Evolutionary conservation across 2,329 filamentous ascomycete species (phyloP), one percentile per base, ranked within the genome.

Genomic region (Colletotrichum tropicale): DNA sequence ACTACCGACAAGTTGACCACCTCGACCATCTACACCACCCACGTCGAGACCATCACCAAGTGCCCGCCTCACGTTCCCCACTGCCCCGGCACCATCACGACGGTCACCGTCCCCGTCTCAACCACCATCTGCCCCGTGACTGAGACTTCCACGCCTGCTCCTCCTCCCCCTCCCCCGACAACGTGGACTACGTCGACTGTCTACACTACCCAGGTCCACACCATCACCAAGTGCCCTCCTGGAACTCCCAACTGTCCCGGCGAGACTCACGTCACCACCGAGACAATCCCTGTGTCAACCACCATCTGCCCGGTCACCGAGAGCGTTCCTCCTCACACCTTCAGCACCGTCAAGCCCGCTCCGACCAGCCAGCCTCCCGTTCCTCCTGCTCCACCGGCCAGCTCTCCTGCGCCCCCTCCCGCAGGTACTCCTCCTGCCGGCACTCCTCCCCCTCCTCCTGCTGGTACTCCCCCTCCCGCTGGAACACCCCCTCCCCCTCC

Each of bases 171-270:
- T 21, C 66, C 70, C 34, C 64, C 80, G 71, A 80, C 79, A 21
- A 85, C 84, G 28, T 85, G 83, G 72, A 80, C 79, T n/a, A 85
- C 84, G 30, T 85, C 83, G 67, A 85, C 84, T 16, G 80, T 87
- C 69, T 86, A 83, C 80, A 83, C 83, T 62, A 87, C 84, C 15
- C 77, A 77, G 8, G 80, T 91, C 77, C 85, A 89, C 77, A 92
- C 90, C 15, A 85, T 91, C 82, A 91, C 88, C 80, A 88, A 87
- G 60, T 92, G 90, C 82, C 87, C 86, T 64, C 84, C 89, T 21
- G 80, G 80, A 13, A 81, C 86, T 4, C 80, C 79, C 58, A 79
- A 85, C 81, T 87, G 85, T 79, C 83, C 85, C 12, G 80, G 72
- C 8, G 78, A 78, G 24, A 77, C 80, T 28, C 79, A 82, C 28